These are phyloP conservation scores for Russula vinacea DNA, from an alignment of 768 basidiomycete species.

Conservation along the genomic window DNA sequence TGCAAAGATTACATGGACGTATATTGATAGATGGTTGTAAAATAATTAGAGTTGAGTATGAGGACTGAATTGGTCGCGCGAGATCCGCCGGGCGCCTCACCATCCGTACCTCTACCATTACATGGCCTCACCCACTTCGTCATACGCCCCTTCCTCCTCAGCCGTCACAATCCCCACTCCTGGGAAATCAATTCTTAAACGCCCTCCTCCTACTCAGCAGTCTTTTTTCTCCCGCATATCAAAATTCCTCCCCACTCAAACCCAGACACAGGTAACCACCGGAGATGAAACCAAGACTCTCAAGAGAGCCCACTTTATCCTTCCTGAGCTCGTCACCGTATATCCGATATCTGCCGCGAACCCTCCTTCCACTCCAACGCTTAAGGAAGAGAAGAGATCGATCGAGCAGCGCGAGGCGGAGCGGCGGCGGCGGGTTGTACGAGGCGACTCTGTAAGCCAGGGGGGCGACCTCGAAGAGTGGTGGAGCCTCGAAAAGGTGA, in stretches of 20 bases:
- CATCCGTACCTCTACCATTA: slow-evolving; percentile 15
- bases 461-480: slow-evolving; percentile 51
- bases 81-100: slow-evolving; percentile 15
- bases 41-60: not conserved
- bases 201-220: slow-evolving; percentile 62
- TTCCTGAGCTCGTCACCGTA: slow-evolving; percentile 79
- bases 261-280: slow-evolving; percentile 29
- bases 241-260: slow-evolving; percentile 64
- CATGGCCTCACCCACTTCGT: slow-evolving; percentile 43
- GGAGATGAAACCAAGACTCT: slow-evolving; percentile 58
- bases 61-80: not conserved
- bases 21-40: slow-evolving; percentile 36
- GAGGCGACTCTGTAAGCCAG: slow-evolving; percentile 45
- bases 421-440: slow-evolving; percentile 60
- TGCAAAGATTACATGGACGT: slow-evolving; percentile 70
- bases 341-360: slow-evolving; percentile 86
- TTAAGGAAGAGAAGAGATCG: slow-evolving; percentile 79
- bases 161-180: slow-evolving; percentile 77
- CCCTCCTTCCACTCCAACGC: slow-evolving; percentile 74
- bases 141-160: slow-evolving; percentile 69
- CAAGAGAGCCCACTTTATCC: slow-evolving; percentile 87
- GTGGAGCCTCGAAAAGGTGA: slow-evolving; percentile 88
- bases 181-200: slow-evolving; percentile 79
- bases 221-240: slow-evolving; percentile 73
- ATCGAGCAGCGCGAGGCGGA: slow-evolving; percentile 74